Conservation (phyloP, 345 rosid species). For the Cardamine chenopodiifolia region DNA sequence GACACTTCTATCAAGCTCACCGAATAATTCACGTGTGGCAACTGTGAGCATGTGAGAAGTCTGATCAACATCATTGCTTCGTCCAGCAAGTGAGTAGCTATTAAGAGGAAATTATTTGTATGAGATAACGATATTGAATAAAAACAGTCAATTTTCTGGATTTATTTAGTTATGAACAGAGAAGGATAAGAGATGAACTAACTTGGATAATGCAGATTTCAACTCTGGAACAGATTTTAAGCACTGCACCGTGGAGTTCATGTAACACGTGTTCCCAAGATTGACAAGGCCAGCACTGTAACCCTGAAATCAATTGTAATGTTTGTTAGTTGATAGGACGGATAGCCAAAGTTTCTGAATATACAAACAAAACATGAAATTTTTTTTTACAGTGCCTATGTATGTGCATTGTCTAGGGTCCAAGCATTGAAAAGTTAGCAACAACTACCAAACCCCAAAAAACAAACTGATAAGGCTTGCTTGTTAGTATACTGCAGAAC, state of each 20-base stretch:
- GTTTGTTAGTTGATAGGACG: not conserved
- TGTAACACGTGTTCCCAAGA: constrained; percentile 97
- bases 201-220: constrained; percentile 80
- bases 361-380: constrained; percentile 18
- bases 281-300: constrained; percentile 90
- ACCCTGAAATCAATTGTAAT: constrained; percentile 59
- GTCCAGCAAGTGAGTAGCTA: constrained; percentile 69
- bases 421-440: constrained; percentile 7
- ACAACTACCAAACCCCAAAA: constrained; percentile 3
- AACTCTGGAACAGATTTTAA: constrained; percentile 97
- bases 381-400: not conserved
- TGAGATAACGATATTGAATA: not conserved
- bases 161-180: not conserved
- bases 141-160: not conserved
- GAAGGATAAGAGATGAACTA: constrained; percentile 33
- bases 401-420: not conserved
- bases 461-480: constrained; percentile 9
- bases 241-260: constrained; percentile 97
- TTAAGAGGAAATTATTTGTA: constrained; percentile 27
- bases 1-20: constrained; percentile 87
- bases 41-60: constrained; percentile 92
- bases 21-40: constrained; percentile 90
- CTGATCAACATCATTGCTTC: constrained; percentile 81
- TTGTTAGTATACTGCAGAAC: not conserved
- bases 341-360: not conserved